Conservation (phyloP, 371 early-diverging fungal species). For the Thermomucor indicae-seudaticae region DNA sequence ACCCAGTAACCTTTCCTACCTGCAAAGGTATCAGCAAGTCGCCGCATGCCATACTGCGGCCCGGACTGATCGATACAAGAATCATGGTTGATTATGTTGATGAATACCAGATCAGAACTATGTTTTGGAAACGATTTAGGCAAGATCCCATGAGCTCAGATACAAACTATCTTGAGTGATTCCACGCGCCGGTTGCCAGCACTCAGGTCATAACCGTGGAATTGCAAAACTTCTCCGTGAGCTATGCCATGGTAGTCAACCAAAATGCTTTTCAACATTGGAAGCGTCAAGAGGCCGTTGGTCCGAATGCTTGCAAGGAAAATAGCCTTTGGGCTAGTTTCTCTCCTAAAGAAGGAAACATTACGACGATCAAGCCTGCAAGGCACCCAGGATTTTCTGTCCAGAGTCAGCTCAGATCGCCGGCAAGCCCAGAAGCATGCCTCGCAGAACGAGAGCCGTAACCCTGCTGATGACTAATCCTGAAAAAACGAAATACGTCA, state of each 20-base stretch:
- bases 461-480: no score
- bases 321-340: no score
- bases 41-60: constrained; percentile 93
- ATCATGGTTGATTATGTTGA: constrained; percentile 78
- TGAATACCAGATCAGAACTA: constrained; percentile 58
- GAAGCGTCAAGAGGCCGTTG: no score
- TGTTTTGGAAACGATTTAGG: constrained; percentile 26
- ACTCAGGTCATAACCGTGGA: constrained; percentile 45
- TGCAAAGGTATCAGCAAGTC: constrained; percentile 92
- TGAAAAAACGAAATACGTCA: no score
- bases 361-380: no score
- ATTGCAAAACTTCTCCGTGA: constrained; percentile 36
- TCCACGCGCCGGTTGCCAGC: constrained; percentile 24
- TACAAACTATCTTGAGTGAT: constrained; percentile 13
- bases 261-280: no score
- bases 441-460: no score
- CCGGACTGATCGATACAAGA: constrained; percentile 92
- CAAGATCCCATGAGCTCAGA: not conserved
- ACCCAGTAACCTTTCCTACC: constrained; percentile 88
- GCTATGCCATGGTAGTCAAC: constrained; percentile 7
- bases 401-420: no score
- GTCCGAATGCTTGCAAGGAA: no score
- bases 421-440: no score
- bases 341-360: no score
- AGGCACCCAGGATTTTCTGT: no score